Evolutionary conservation across 225 moss, liverwort and hornwort genomes (phyloP).

Genomic region (Asterella californica): DNA sequence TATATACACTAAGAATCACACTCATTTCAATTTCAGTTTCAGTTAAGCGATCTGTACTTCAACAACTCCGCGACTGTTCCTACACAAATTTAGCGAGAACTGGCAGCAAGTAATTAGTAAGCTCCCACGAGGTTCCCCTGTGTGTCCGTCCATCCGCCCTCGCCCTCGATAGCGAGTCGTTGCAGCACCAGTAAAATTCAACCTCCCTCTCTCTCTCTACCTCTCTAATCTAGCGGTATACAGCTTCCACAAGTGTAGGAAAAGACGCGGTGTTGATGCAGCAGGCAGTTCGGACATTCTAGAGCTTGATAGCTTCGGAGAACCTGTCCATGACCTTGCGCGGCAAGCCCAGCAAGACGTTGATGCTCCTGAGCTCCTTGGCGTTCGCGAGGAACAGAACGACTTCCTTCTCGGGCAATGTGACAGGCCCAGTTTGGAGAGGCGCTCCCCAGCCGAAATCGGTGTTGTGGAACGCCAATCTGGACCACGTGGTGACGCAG

Average conservation of each 20-base stretch:
- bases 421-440: slow-evolving; percentile 53
- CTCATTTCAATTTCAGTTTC: no score
- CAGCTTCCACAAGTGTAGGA: not conserved
- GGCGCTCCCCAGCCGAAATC: slow-evolving; percentile 91
- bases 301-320: slow-evolving; percentile 14
- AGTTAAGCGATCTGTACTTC: no score
- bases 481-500: slow-evolving; percentile 63
- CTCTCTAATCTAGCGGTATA: not conserved
- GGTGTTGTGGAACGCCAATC: slow-evolving; percentile 54
- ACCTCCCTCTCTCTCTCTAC: not conserved
- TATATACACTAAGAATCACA: no score
- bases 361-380: slow-evolving; percentile 54
- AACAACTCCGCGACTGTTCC: no score
- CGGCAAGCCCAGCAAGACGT: slow-evolving; percentile 58
- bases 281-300: not conserved
- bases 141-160: no score
- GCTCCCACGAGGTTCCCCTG: no score
- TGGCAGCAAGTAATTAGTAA: no score
- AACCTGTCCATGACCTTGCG: slow-evolving; percentile 47
- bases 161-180: not conserved
- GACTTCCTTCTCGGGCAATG: slow-evolving; percentile 61
- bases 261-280: not conserved
- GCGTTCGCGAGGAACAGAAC: slow-evolving; percentile 60
- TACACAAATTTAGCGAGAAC: no score
- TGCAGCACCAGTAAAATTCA: no score